Conservation (phyloP, 495 filamentous ascomycete genomes). For the Aspergillus steynii region DNA sequence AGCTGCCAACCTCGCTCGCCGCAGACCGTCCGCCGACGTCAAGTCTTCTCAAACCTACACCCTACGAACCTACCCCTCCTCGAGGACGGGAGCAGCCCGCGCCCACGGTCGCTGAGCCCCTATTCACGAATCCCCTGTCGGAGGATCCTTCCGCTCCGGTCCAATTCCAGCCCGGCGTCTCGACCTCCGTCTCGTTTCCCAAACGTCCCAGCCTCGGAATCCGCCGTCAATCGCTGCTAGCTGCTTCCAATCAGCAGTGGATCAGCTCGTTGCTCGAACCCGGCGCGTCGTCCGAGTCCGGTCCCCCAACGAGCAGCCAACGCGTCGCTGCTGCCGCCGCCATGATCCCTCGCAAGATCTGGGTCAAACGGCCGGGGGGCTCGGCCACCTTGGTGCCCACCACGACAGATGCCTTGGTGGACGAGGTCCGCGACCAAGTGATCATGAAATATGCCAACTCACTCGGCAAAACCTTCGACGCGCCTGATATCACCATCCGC, state of each 20-base stretch:
- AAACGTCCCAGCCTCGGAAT: slow-evolving; percentile 45
- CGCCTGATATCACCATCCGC: slow-evolving; percentile 78
- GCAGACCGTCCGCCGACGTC: background rate
- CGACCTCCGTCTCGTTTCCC: slow-evolving; percentile 19
- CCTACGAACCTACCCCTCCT: slow-evolving; percentile 22
- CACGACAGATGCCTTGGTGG: slow-evolving; percentile 85
- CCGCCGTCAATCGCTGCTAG: slow-evolving; percentile 54
- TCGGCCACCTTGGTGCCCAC: slow-evolving; percentile 88
- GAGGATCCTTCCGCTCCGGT: slow-evolving; percentile 26
- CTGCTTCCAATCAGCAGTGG: slow-evolving; percentile 44
- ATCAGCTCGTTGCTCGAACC: slow-evolving; percentile 44
- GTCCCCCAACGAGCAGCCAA: slow-evolving; percentile 21
- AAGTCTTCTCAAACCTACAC: slow-evolving; percentile 1
- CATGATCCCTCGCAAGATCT: slow-evolving; percentile 75
- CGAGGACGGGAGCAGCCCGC: slow-evolving; percentile 14
- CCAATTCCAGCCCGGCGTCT: slow-evolving; percentile 21
- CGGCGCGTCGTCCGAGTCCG: slow-evolving; percentile 26
- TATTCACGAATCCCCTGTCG: slow-evolving; percentile 34
- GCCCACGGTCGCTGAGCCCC: slow-evolving; percentile 22
- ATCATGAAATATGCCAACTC: slow-evolving; percentile 92
- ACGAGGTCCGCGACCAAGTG: slow-evolving; percentile 92
- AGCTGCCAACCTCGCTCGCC: slow-evolving; percentile 9
- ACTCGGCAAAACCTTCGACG: slow-evolving; percentile 81
- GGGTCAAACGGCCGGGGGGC: slow-evolving; percentile 83
- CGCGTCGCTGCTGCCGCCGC: slow-evolving; percentile 19